Conservation (phyloP, 2,329 filamentous ascomycete species). For the Elsinoe necatrix region DNA sequence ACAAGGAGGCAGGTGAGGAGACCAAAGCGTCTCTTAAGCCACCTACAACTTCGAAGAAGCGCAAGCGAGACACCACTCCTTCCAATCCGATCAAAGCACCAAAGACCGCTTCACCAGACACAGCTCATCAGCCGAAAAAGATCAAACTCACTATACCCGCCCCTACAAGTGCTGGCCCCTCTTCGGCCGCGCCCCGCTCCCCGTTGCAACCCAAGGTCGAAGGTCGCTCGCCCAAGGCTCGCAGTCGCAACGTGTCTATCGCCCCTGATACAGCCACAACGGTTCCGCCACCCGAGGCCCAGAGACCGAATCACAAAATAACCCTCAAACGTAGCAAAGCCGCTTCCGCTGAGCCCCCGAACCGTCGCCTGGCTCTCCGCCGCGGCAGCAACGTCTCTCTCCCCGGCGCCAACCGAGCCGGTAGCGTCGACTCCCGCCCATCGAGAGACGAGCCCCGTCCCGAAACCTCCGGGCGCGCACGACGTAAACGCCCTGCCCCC, state of each 20-base stretch:
- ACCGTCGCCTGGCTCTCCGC: constrained; percentile 34
- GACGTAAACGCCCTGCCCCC: constrained; percentile 62
- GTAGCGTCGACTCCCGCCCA: constrained; percentile 16
- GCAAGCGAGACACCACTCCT: constrained; percentile 46
- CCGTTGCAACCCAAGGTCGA: constrained; percentile 29
- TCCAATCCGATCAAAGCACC: constrained; percentile 17
- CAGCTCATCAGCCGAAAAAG: constrained; percentile 28
- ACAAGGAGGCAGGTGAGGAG: background rate
- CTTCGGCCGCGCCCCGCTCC: constrained; percentile 31
- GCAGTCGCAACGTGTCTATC: constrained; percentile 13
- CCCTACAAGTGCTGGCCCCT: constrained; percentile 29
- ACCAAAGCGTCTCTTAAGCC: background rate
- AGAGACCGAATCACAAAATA: constrained; percentile 26
- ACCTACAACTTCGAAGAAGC: constrained; percentile 38
- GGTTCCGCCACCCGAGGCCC: constrained; percentile 22
- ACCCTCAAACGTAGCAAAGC: constrained; percentile 38
- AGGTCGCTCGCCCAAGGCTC: constrained; percentile 17
- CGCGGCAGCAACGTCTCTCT: constrained; percentile 40
- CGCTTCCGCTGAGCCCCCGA: constrained; percentile 41
- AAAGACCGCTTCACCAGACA: constrained; percentile 17
- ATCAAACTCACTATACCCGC: constrained; percentile 26
- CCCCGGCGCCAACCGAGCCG: constrained; percentile 24
- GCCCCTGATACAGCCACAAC: constrained; percentile 16
- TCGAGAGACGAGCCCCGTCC: constrained; percentile 18
- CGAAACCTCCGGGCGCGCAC: constrained; percentile 26